Base-by-base conservation (phyloP, 176 grass and related monocot species). In the Oryza coarctata region DNA sequence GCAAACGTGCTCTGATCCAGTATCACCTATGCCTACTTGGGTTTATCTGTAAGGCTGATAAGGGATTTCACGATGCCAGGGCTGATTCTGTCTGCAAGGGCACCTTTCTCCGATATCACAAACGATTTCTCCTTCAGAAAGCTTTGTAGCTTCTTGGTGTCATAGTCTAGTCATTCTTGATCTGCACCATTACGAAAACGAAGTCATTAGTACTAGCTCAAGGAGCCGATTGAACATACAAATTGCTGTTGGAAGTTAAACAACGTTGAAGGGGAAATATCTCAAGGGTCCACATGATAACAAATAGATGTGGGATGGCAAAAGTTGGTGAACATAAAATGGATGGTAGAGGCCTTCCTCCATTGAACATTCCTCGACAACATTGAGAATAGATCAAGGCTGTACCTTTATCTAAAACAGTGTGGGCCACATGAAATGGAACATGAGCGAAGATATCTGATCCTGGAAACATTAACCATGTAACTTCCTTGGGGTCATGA, bases 91-190 rank as follows among this genome's bases (percentile, higher is more conserved):
- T 89, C 92, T 23, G 90, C 89, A 65, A 91, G 89, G 34, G 90
- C 92, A 17, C 92, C 95, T 93, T 89, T 97, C 84, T 94, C 88
- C 1, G 92, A 94, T n/a, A 97, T 91, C 74, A 89, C 60, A 73
- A 93, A 85, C 28, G 95, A 91, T 79, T 92, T 91, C 80, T 97
- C 90, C 81, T 97, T 97, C 23, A 92, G 78, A n/a, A 90, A 87
- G 62, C 92, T 94, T 70, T 94, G 94, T 38, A 97, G 76, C 76
- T 92, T 97, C 80, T 97, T 97, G 36, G 92, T 85, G 35, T 94
- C 90, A 0, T 94, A 89, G 81, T 97, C 92, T 57, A 94, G 61
- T 4, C 43, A 75, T 35, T 93, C 92, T 83, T 97, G 92, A 61
- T 94, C 88, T 94, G 75, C 73, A 74, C 12, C 65, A 65, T n/a